Evolutionary conservation across 176 grass and related monocot species (phyloP).

Genomic region (Musa acuminata): DNA sequence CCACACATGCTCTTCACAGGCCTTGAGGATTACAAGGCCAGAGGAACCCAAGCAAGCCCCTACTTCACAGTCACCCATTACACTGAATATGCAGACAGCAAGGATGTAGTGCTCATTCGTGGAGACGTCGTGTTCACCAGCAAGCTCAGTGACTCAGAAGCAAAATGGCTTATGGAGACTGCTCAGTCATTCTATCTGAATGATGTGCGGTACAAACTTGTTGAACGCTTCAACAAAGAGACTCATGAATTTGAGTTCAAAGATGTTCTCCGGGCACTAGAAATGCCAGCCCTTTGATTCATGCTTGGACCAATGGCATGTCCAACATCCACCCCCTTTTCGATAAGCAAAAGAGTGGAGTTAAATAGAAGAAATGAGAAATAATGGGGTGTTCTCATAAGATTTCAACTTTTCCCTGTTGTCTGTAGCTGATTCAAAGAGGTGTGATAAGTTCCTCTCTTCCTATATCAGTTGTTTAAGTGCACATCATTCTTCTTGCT

Average conservation of each 20-base stretch:
- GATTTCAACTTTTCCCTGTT: neutral
- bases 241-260: conserved; percentile 79
- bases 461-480: neutral
- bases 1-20: conserved; percentile 92
- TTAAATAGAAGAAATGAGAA: neutral
- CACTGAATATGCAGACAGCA: conserved; percentile 68
- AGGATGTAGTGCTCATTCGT: conserved; percentile 66
- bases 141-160: conserved; percentile 71
- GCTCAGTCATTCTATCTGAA: conserved; percentile 90
- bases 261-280: conserved; percentile 68
- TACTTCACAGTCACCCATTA: conserved; percentile 75
- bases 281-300: conserved; percentile 72
- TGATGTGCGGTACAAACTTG: conserved; percentile 63
- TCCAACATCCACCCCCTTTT: neutral
- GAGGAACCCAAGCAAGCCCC: conserved; percentile 89
- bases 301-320: neutral
- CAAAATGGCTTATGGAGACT: conserved; percentile 63
- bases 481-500: neutral
- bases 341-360: neutral
- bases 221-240: conserved; percentile 87
- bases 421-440: neutral
- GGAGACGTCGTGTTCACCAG: conserved; percentile 92
- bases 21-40: conserved; percentile 96
- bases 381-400: neutral
- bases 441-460: neutral